Base-by-base conservation (phyloP, 345 rosid species). In the Eucalyptus fibrosa region DNA sequence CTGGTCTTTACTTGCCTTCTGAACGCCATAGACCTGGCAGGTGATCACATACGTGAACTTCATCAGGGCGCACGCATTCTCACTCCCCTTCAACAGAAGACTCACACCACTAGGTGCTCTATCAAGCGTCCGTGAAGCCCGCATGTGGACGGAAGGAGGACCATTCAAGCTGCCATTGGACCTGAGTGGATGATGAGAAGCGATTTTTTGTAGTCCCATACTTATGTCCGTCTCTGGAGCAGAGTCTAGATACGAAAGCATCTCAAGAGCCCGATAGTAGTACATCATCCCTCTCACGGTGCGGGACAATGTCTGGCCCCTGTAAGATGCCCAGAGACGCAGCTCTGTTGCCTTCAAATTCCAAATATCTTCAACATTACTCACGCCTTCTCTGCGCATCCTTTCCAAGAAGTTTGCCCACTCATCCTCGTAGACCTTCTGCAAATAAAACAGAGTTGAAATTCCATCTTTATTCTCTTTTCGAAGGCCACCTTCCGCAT, bases 241-340 rank as follows among this genome's bases (percentile, higher is more conserved):
- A 60, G 94, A 89, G 93, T 97, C 99, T 87, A 97, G 97, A 92
- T 91, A 95, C 13, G 98, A 92, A 90, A 97, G 98, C 94, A 93
- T 96, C 96, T 94, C 92, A 86, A 97, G 94, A 88, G 99, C 98
- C 91, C 97, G 93, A 87, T 96, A 94, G 91, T 97, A 96, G 89
- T 97, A 97, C 99, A 97, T 96, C 99, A 97, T 97, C 90, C 97
- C 97, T 90, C 99, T 92, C 44, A 96, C 98, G 6, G 99, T 97
- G 86, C 98, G 97, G 42, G 99, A 96, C 86, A 97, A 92, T 17
- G 99, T 97, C 92, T 97, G 99, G 42, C 99, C 99, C 91, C 99
- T 93, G 90, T 95, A 94, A 55, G 99, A 97, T 59, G 97, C 99
- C 99, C 99, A 97, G 26, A 94, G 95, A 62, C 98, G 98, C 88